Conservation (phyloP, 441 rosid species). For the Erodium trifolium region DNA sequence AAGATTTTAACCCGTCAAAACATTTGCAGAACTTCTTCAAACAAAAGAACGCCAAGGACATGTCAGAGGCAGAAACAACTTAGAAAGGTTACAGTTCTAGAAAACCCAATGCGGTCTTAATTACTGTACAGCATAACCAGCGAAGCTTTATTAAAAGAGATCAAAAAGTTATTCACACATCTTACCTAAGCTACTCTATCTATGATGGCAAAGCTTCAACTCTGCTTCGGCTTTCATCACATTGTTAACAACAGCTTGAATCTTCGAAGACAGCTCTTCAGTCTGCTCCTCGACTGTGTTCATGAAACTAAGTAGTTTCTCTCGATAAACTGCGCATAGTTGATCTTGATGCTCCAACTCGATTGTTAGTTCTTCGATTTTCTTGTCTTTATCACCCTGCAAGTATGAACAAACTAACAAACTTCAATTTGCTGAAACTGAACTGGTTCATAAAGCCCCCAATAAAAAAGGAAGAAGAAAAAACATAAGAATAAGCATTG, state of each 20-base stretch:
- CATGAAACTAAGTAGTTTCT: conserved; percentile 41
- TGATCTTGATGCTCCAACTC: conserved; percentile 48
- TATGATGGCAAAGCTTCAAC: conserved; percentile 7
- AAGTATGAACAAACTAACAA: neutral
- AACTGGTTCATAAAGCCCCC: neutral
- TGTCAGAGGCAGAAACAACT: too few species aligned
- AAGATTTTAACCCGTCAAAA: too few species aligned
- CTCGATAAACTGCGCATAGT: conserved; percentile 44
- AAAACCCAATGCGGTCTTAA: too few species aligned
- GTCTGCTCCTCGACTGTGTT: conserved; percentile 59
- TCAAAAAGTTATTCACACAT: neutral
- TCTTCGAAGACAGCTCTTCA: conserved; percentile 39
- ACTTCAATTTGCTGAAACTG: neutral
- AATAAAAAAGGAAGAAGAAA: neutral
- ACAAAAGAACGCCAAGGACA: too few species aligned
- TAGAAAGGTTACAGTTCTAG: too few species aligned
- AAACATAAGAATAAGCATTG: neutral
- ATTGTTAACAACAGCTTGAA: conserved; percentile 43
- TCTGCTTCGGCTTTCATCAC: conserved; percentile 44
- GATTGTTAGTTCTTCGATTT: conserved; percentile 46
- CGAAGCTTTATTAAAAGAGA: neutral
- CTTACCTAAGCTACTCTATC: neutral
- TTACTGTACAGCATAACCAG: too few species aligned
- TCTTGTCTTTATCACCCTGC: conserved; percentile 62
- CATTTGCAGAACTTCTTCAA: too few species aligned